These are phyloP conservation scores for Henckelia pumila DNA, from an alignment of 257 asterid genomes.

Conservation along the genomic window DNA sequence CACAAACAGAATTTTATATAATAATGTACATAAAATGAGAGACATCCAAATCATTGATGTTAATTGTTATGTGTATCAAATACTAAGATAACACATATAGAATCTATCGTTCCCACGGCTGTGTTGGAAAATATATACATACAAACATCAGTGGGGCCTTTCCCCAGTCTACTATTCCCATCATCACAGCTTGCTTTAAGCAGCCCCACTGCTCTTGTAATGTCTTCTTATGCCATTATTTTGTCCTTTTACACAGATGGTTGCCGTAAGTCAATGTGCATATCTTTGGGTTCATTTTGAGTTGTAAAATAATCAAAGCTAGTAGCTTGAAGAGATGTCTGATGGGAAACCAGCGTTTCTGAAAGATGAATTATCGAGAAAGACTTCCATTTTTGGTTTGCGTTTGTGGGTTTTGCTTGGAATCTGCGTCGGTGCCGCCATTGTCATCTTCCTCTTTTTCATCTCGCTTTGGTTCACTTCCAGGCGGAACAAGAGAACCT, in stretches of 20 bases:
- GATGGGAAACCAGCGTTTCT: neutral
- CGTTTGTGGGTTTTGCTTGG: slow-evolving; percentile 80
- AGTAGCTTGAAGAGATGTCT: neutral
- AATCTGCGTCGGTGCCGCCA: slow-evolving; percentile 76
- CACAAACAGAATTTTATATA: no score
- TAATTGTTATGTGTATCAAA: no score
- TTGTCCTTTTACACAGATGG: neutral
- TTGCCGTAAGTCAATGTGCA: neutral
- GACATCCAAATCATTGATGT: no score
- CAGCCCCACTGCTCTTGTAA: neutral
- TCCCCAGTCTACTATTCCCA: neutral
- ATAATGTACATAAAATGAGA: no score
- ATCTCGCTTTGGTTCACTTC: slow-evolving; percentile 75
- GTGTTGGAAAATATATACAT: neutral
- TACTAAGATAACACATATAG: no score
- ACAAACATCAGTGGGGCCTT: neutral
- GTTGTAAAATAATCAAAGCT: neutral
- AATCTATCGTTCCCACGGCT: neutral
- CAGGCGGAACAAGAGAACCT: slow-evolving; percentile 36
- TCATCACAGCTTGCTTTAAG: neutral
- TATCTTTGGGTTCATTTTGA: neutral
- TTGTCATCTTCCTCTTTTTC: slow-evolving; percentile 63
- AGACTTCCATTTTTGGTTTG: slow-evolving; percentile 75
- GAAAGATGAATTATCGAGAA: neutral
- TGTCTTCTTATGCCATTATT: neutral